phyloP scores from a whole-genome alignment of 192 early-diverging fungal genomes.

The Geranomyces michiganensis region DNA sequence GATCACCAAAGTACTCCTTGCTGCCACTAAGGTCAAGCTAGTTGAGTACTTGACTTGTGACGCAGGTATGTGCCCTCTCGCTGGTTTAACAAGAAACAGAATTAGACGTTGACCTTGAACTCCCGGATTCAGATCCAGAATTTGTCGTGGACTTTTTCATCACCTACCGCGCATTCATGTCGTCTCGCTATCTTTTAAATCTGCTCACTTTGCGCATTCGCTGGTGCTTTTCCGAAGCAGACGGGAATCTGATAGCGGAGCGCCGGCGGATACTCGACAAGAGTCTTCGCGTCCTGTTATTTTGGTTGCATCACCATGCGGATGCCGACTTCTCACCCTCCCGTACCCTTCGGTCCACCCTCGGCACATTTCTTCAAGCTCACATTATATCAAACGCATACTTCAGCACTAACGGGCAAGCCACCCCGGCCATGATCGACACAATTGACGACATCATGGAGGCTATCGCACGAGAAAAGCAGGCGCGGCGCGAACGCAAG shows the following conservation, averaged over 20 bases:
- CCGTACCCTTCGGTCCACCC: background rate
- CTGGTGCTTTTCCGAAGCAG: background rate
- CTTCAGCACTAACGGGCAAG: background rate
- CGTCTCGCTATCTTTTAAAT: background rate
- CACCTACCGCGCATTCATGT: slow-evolving; percentile 27
- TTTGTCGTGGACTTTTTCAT: slow-evolving; percentile 31
- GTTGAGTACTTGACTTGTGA: slow-evolving; percentile 28
- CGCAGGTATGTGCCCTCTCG: slow-evolving; percentile 17
- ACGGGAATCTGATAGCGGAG: background rate
- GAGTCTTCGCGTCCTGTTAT: slow-evolving; percentile 3
- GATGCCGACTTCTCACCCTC: slow-evolving; percentile 25
- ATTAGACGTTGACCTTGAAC: background rate
- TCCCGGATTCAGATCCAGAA: background rate
- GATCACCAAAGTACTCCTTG: slow-evolving; percentile 17
- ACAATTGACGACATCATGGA: slow-evolving; percentile 3
- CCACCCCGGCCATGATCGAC: background rate
- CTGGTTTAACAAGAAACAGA: no score
- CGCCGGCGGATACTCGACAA: background rate
- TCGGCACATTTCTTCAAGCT: slow-evolving; percentile 12
- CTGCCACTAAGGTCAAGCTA: slow-evolving; percentile 13
- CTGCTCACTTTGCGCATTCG: slow-evolving; percentile 5
- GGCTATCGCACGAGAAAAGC: background rate
- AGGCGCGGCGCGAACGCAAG: background rate
- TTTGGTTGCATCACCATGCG: slow-evolving; percentile 17
- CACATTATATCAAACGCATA: background rate